Evolutionary conservation across 768 basidiomycete species (phyloP).

Genomic region (Pulveroboletus frians): DNA sequence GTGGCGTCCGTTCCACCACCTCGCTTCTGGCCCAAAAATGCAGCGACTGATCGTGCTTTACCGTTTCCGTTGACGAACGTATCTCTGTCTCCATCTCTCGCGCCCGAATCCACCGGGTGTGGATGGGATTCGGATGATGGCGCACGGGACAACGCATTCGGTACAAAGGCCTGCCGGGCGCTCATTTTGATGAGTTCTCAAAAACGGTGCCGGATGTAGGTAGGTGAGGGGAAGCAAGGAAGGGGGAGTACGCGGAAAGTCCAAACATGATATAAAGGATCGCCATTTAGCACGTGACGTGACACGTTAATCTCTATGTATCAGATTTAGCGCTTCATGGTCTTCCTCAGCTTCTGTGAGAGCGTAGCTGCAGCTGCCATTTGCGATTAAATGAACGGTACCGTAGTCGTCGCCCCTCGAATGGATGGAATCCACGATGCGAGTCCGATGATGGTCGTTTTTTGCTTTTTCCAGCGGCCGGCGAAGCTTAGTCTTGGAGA

Average conservation of each 20-base stretch:
- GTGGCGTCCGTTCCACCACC: background rate
- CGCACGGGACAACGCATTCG: slow-evolving; percentile 14
- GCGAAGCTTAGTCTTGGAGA: no score
- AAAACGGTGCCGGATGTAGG: no score
- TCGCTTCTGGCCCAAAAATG: slow-evolving; percentile 20
- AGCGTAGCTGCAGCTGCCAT: no score
- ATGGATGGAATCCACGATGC: no score
- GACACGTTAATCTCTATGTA: background rate
- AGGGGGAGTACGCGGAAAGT: background rate
- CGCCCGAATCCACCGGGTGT: background rate
- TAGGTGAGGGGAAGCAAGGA: background rate
- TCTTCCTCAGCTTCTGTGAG: no score
- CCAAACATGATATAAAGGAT: slow-evolving; percentile 3
- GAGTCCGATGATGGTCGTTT: no score
- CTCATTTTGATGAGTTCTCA: slow-evolving; percentile 16
- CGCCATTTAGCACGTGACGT: slow-evolving; percentile 10
- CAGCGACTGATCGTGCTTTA: slow-evolving; percentile 20
- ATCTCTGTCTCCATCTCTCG: slow-evolving; percentile 7
- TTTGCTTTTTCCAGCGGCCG: no score
- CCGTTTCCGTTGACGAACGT: slow-evolving; percentile 4
- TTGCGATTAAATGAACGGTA: no score
- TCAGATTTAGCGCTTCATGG: no score
- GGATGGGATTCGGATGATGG: slow-evolving; percentile 6
- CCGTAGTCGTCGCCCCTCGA: no score
- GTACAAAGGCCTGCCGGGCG: slow-evolving; percentile 24